Percentiles rank a stretch among this genome's conserved stretches.
Evolutionary conservation across 1,284 basidiomycete genomes (phyloP).

Genomic region (Irpex sp.): DNA sequence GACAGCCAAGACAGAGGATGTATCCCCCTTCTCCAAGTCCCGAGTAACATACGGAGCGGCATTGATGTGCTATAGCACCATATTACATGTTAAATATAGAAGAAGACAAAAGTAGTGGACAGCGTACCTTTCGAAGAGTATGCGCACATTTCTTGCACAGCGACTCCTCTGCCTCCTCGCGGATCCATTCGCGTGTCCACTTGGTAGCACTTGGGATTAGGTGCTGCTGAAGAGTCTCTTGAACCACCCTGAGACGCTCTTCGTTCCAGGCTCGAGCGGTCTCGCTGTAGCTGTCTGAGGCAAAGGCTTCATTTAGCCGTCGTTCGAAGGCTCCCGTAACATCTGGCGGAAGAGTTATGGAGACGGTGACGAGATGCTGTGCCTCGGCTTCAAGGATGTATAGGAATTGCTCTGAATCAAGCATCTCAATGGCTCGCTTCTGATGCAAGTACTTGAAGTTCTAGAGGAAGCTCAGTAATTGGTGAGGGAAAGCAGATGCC

Average conservation of each 20-base stretch:
- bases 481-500: neutral
- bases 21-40: constrained; percentile 65
- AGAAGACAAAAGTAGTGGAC: constrained; percentile 1
- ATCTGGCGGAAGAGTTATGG: constrained; percentile 67
- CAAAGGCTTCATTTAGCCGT: constrained; percentile 77
- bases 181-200: constrained; percentile 88
- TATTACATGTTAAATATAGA: neutral
- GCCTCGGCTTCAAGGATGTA: constrained; percentile 91
- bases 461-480: constrained; percentile 36
- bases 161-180: constrained; percentile 88
- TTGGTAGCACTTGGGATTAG: constrained; percentile 80
- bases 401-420: constrained; percentile 78
- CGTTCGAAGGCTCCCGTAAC: constrained; percentile 66
- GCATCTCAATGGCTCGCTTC: constrained; percentile 78
- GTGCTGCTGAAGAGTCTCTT: constrained; percentile 76
- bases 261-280: constrained; percentile 92
- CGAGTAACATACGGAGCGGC: constrained; percentile 70
- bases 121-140: constrained; percentile 67
- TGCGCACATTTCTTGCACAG: constrained; percentile 67
- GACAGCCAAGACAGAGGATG: constrained; percentile 84
- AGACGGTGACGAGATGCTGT: constrained; percentile 81
- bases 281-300: constrained; percentile 84
- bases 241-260: constrained; percentile 76
- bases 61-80: constrained; percentile 54
- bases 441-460: constrained; percentile 93